Conservation (phyloP, 2,329 filamentous ascomycete species). For the Hypoxylon sp. region DNA sequence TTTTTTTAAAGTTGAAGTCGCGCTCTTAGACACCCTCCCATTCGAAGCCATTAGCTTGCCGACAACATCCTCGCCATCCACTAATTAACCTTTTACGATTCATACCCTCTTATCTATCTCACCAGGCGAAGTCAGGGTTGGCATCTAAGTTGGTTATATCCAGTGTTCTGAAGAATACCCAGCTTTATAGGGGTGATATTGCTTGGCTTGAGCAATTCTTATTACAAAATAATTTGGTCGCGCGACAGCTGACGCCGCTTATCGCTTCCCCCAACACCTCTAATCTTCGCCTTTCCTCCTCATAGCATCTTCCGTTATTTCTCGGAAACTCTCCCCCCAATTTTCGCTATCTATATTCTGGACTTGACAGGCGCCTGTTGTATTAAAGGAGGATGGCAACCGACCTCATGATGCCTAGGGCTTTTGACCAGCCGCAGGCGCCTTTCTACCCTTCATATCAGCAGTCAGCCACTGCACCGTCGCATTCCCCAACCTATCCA, state of each 20-base stretch:
- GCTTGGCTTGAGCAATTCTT: conserved; percentile 27
- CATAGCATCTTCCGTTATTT: conserved; percentile 9
- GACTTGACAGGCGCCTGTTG: conserved; percentile 6
- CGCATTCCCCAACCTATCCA: conserved; percentile 41
- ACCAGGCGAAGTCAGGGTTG: conserved; percentile 6
- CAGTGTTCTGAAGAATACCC: conserved; percentile 9
- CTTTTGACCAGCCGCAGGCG: conserved; percentile 52
- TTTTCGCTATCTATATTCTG: conserved; percentile 5
- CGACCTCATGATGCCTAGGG: conserved; percentile 57
- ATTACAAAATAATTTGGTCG: conserved; percentile 33
- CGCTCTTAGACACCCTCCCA: conserved; percentile 5
- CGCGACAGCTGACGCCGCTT: conserved; percentile 34
- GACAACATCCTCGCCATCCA: conserved; percentile 31
- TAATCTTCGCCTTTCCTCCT: conserved; percentile 6
- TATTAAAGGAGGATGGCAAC: conserved; percentile 51
- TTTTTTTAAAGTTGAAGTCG: conserved; percentile 28
- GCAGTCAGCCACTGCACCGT: conserved; percentile 43
- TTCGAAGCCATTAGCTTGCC: conserved; percentile 30
- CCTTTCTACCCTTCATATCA: conserved; percentile 52
- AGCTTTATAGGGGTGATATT: conserved; percentile 4
- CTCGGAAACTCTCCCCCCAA: conserved; percentile 2
- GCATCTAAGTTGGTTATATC: conserved; percentile 15
- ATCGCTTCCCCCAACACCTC: conserved; percentile 29
- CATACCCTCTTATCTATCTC: conserved; percentile 5
- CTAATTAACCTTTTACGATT: conserved; percentile 26